Percentiles rank a stretch among this genome's conserved stretches.
These are phyloP conservation scores for Candolleomyces eurysporus DNA, from an alignment of 768 basidiomycete species.

Conservation along the genomic window DNA sequence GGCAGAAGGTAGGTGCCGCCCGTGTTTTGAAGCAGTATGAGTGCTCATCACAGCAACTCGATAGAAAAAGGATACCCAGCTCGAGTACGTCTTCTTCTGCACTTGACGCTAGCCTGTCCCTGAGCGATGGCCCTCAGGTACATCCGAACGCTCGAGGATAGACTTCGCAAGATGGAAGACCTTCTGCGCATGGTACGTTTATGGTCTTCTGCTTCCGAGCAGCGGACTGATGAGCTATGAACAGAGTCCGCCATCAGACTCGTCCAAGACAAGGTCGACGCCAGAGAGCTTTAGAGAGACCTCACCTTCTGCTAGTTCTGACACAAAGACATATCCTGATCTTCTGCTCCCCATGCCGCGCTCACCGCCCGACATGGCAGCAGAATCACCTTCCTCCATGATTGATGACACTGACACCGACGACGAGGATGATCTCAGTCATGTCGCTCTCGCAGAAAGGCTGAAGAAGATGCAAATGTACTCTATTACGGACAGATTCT, in stretches of 20 bases:
- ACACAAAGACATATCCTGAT: constrained; percentile 9
- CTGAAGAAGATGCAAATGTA: constrained; percentile 28
- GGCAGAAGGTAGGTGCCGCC: constrained; percentile 36
- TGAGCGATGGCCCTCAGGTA: constrained; percentile 16
- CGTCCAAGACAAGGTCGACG: neutral
- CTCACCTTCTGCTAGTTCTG: constrained; percentile 1
- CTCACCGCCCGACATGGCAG: constrained; percentile 12
- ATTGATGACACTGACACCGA: constrained; percentile 22
- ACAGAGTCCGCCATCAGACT: constrained; percentile 20
- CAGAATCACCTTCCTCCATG: constrained; percentile 10
- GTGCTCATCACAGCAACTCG: neutral
- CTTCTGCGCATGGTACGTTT: constrained; percentile 23
- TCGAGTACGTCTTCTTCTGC: constrained; percentile 24
- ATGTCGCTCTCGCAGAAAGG: constrained; percentile 31
- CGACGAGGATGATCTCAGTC: constrained; percentile 23
- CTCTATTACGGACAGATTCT: constrained; percentile 34
- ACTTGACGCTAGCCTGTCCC: neutral
- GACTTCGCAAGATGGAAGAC: constrained; percentile 27
- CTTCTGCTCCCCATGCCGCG: constrained; percentile 15
- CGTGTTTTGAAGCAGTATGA: neutral
- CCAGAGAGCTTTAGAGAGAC: constrained; percentile 7
- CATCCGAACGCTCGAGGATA: constrained; percentile 28
- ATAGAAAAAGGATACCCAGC: constrained; percentile 32
- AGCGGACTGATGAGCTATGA: constrained; percentile 15
- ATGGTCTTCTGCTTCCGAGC: neutral